Conservation (phyloP, 2,329 filamentous ascomycete species). For the Botrytis porri region DNA sequence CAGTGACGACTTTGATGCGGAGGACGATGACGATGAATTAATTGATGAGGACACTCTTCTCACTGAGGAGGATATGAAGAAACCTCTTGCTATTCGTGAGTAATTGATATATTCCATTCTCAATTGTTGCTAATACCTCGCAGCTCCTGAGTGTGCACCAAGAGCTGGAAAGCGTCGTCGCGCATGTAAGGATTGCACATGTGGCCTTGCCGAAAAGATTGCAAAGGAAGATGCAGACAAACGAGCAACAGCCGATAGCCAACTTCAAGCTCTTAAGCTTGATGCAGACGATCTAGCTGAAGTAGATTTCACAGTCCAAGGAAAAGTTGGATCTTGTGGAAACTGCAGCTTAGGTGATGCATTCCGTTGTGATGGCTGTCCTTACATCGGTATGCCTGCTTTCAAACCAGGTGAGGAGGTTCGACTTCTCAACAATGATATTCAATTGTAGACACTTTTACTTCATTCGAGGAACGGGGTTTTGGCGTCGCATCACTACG, state of each 20-base stretch:
- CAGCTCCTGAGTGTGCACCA: slow-evolving; percentile 82
- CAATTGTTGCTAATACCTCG: slow-evolving; percentile 19
- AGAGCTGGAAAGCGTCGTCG: slow-evolving; percentile 84
- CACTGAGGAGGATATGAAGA: slow-evolving; percentile 77
- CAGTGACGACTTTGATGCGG: slow-evolving; percentile 47
- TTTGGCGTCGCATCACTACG: background rate
- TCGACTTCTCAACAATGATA: slow-evolving; percentile 76
- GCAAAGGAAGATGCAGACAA: slow-evolving; percentile 78
- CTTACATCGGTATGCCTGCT: slow-evolving; percentile 87
- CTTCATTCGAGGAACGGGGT: background rate
- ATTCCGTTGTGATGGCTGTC: slow-evolving; percentile 70
- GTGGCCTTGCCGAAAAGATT: slow-evolving; percentile 81
- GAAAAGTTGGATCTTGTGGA: slow-evolving; percentile 91
- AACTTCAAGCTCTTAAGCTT: slow-evolving; percentile 67
- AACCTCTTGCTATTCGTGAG: slow-evolving; percentile 78
- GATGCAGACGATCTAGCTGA: slow-evolving; percentile 77
- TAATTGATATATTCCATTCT: slow-evolving; percentile 32
- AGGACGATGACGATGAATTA: slow-evolving; percentile 71
- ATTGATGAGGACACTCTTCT: slow-evolving; percentile 90
- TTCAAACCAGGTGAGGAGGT: slow-evolving; percentile 98
- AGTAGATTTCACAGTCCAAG: slow-evolving; percentile 95
- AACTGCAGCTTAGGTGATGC: slow-evolving; percentile 94
- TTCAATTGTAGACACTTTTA: slow-evolving; percentile 61
- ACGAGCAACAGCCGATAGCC: slow-evolving; percentile 60
- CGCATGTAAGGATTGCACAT: slow-evolving; percentile 97